A percentile compares a stretch with the other conserved stretches of the same genome.
Evolutionary conservation across 1,139 yeast genomes (phyloP).

Genomic region (Blastobotrys petasosporus): DNA sequence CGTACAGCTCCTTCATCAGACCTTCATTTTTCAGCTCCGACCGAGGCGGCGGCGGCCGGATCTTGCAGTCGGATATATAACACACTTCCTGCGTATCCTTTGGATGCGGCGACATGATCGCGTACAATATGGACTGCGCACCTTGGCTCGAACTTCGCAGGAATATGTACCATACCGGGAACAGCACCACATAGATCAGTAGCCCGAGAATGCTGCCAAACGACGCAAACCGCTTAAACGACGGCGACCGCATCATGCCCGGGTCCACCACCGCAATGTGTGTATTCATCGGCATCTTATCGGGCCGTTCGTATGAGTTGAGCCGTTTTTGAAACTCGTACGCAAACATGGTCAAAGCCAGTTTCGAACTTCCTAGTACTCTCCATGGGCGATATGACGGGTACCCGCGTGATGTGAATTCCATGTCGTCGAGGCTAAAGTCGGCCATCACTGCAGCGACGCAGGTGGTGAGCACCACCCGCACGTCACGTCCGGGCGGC

Average conservation of each 20-base stretch:
- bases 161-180: constrained; percentile 79
- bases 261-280: constrained; percentile 81
- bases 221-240: constrained; percentile 71
- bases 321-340: constrained; percentile 67
- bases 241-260: constrained; percentile 82
- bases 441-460: constrained; percentile 68
- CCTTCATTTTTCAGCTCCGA: constrained; percentile 56
- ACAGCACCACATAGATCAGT: constrained; percentile 55
- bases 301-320: constrained; percentile 52
- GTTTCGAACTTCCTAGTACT: constrained; percentile 75
- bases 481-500: constrained; percentile 90
- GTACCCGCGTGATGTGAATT: constrained; percentile 58
- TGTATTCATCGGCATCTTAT: constrained; percentile 60
- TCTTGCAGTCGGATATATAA: constrained; percentile 64
- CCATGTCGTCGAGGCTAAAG: constrained; percentile 58
- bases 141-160: constrained; percentile 73
- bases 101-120: constrained; percentile 66
- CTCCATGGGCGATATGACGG: constrained; percentile 62
- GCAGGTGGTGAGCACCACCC: constrained; percentile 72
- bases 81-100: constrained; percentile 56
- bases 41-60: constrained; percentile 50
- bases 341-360: constrained; percentile 66
- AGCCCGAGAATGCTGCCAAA: constrained; percentile 74
- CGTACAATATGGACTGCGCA: constrained; percentile 68
- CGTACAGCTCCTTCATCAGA: constrained; percentile 58